Percentiles rank a stretch among this genome's conserved stretches.
phyloP scores from a whole-genome alignment of 441 rosid species.

The Eruca vesicaria region DNA sequence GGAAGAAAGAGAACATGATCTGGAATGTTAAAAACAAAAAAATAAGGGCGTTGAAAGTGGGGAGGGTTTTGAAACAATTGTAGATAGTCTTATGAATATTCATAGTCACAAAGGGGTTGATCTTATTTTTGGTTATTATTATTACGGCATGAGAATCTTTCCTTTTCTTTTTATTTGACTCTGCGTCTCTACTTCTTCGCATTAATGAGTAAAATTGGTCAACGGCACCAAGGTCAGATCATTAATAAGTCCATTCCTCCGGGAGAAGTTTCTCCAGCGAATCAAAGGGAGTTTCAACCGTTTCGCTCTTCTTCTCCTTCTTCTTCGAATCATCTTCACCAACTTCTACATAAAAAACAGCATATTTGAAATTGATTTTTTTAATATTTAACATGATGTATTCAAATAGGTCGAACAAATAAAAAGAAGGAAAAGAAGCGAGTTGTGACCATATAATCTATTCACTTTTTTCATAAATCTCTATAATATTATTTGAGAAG shows the following conservation, averaged over 20 bases:
- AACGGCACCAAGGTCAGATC: background rate
- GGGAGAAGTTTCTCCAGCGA: constrained; percentile 83
- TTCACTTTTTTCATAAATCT: too few species aligned
- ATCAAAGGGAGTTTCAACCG: constrained; percentile 29
- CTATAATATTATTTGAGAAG: too few species aligned
- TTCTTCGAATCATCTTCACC: constrained; percentile 29
- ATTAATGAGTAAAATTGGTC: constrained; percentile 2
- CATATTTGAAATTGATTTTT: background rate
- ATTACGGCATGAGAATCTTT: constrained; percentile 1
- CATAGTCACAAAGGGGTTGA: too few species aligned
- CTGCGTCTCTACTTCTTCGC: constrained; percentile 12
- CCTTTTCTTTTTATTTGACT: constrained; percentile 6
- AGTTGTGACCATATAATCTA: too few species aligned
- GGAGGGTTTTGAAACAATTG: too few species aligned
- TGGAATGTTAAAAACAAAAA: too few species aligned
- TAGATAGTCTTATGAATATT: too few species aligned
- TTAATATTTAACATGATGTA: constrained; percentile 24
- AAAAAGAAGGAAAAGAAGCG: background rate
- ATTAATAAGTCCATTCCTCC: constrained; percentile 87
- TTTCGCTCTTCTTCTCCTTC: constrained; percentile 31
- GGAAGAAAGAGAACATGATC: too few species aligned
- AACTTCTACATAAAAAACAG: constrained; percentile 13
- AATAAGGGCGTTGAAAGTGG: too few species aligned
- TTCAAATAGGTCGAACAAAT: background rate
- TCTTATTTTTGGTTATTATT: background rate